A percentile compares a stretch with the other conserved stretches of the same genome.
Evolutionary conservation across 2,329 filamentous ascomycete species (phyloP).

Genomic region (Cytospora mali): DNA sequence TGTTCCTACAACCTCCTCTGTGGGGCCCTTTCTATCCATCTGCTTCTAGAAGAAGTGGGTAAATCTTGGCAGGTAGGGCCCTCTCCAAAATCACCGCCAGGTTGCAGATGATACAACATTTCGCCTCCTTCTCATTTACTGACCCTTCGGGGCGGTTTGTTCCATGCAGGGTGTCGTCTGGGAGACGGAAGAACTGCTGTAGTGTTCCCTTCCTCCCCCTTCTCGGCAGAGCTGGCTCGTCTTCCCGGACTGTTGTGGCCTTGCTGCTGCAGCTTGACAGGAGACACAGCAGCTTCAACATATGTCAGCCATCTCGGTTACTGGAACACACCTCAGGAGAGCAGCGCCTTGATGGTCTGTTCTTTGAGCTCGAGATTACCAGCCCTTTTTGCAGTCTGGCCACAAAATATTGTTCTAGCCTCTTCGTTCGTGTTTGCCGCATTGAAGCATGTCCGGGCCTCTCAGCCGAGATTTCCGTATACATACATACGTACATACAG

Average conservation of each 20-base stretch:
- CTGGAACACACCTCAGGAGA: not conserved
- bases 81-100: not conserved
- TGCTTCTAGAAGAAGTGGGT: not conserved
- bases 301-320: not conserved
- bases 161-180: not conserved
- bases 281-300: not conserved
- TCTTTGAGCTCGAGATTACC: not conserved
- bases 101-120: not conserved
- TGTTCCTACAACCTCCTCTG: not conserved
- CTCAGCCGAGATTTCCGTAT: not conserved
- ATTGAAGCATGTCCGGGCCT: not conserved
- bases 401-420: not conserved
- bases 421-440: not conserved
- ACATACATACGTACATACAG: slow-evolving; percentile 4
- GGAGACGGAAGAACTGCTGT: not conserved
- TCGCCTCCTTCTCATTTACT: not conserved
- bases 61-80: not conserved
- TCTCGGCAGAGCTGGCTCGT: not conserved
- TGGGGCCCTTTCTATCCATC: not conserved
- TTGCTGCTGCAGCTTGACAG: not conserved
- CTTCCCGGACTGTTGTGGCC: not conserved
- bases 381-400: not conserved
- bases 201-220: not conserved
- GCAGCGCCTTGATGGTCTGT: not conserved
- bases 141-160: not conserved